Evolutionary conservation across 257 asterid species (phyloP), one percentile per base, ranked within the genome.

Genomic region (Gardenia jasminoides): DNA sequence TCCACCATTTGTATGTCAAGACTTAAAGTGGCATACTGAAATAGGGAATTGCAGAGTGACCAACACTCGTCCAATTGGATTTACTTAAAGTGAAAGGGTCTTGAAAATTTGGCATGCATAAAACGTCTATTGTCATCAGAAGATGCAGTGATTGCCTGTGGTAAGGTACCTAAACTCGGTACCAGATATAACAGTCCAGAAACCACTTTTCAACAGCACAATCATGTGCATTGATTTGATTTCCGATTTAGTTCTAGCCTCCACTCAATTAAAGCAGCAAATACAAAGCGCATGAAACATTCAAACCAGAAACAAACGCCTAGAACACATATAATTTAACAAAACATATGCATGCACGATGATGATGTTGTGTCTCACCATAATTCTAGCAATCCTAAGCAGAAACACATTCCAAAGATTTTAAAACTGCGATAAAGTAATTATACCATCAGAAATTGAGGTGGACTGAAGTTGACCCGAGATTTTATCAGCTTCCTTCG

Each of bases 381-480:
- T 22, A 20, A 67, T 12, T 26, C 20, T 1, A 46, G 33, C 33
- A 56, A 61, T 31, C 2, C 20, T 5, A 24, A 17, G 31, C 30
- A 71, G 31, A 0, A 20, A 80, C 31, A 48, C 20, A 54, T 20
- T 20, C 28, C 6, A 59, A 36, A 69, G 0, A 36, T 26, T 17
- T 1, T 2, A 3, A 31, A 47, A 47, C 28, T 10, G 66, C 43
- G 19, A 26, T n/a, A 3, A 41, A 54, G 28, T 52, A 26, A 39
- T 24, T 16, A 30, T 76, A 92, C 97, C 97, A 78, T 85, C 93
- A 19, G 91, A 84, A 67, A 94, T 84, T 70, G 98, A 93, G 58
- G 99, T 87, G 36, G 98, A 90, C 59, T 89, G 98, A 77, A 95
- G 94, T 84, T 92, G 90, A 81, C 87, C 94, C 26, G 96, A 78